Evolutionary conservation across 805 yeast genomes (phyloP), one percentile per base, ranked within the genome.

Genomic region (Lipomyces yamanashiensis): DNA sequence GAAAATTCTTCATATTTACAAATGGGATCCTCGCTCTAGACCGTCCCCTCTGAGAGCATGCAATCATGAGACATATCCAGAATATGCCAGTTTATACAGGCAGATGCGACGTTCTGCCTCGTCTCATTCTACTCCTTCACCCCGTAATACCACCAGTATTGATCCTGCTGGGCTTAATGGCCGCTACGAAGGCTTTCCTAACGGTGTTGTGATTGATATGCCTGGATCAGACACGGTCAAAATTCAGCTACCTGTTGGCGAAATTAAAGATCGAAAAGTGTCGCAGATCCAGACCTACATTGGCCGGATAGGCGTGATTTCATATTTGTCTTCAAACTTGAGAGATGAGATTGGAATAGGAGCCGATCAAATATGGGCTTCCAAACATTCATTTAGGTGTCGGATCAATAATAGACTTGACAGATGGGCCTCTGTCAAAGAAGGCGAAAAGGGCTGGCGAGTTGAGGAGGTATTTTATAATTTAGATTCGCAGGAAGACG

Each of bases 61-160:
- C 62, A 74, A 75, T 13, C 50, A 63, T 33, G 75, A 72, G 51
- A 62, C 72, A 12, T 75, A 75, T 55, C 77, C 77, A 1, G 77
- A 75, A 58, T 75, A 75, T 54, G 69, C 70, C 3, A 17, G 45
- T 7, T 70, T 75, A 33, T 70, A 64, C 58, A 54, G 61, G 34
- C 62, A 61, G n/a, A 75, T 75, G 77, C 62, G 67, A 36, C 60
- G 34, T 41, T 58, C 64, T 10, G 67, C 66, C 12, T 28, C 33
- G 37, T 13, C 50, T 28, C 34, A 21, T 7, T 33, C 40, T 21
- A 23, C 23, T n/a, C 10, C 37, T 5, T 43, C 49, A 28, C 28
- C 39, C 28, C n/a, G 33, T 43, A 10, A 19, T 15, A 40, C 28
- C 15, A 21, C n/a, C 39, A 34, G 17, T 67, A 2, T 37, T 40